Evolutionary conservation across 2,329 filamentous ascomycete genomes (phyloP), one percentile per base, ranked within the genome.

Genomic region (Verticillium klebahnii): DNA sequence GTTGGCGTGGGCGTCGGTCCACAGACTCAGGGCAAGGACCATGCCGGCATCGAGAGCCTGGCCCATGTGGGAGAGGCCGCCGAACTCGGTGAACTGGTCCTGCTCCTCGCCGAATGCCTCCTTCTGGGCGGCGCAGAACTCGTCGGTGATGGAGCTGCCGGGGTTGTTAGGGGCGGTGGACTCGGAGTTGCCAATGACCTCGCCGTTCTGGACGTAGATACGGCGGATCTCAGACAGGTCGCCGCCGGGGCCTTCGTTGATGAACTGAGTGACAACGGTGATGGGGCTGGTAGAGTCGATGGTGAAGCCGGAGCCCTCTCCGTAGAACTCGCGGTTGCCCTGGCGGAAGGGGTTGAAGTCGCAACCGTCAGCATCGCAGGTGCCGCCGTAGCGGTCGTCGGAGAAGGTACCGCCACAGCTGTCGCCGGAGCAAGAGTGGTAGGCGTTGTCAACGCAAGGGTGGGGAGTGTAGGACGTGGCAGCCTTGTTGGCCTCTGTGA

Each of bases 321-420:
- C 88, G 76, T 85, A 90, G 80, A 89, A 90, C 73, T 75, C 76
- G 60, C 77, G 77, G 75, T 86, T 81, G 65, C 88, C 88, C 80
- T 85, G 79, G 71, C 87, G 86, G 83, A 84, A 90, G 59, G 81
- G 72, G 82, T 89, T 89, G 82, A 87, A 89, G 73, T 89, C 88
- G 68, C 88, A 90, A 55, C 88, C 88, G 69, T 89, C 86, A 64
- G 86, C 85, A 72, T 90, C 88, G 73, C 88, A 90, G 60, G 82
- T 74, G 61, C 87, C 87, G 36, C 70, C 76, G 70, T 89, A 89
- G 65, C 87, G 85, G 68, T 81, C 75, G 60, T 68, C 60, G 61
- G 75, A 77, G 68, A 82, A 84, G 39, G 81, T 80, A 62, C 82
- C 85, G 62, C 85, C 85, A 67, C 84, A 87, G 5, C 64, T 64